Conservation (phyloP, 768 basidiomycete species). For the Solioccasus polychromus region DNA sequence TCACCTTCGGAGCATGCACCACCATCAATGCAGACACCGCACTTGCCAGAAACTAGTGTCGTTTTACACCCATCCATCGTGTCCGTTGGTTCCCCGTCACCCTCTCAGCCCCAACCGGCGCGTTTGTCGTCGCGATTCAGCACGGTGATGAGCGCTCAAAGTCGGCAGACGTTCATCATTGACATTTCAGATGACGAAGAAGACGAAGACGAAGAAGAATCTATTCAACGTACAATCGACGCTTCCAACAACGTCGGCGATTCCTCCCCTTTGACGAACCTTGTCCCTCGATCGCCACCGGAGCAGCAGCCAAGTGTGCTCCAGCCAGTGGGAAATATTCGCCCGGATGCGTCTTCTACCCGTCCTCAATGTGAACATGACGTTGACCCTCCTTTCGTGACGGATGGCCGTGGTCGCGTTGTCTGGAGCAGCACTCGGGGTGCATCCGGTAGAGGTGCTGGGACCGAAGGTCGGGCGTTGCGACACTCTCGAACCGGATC, state of each 20-base stretch:
- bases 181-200: slow-evolving; percentile 33
- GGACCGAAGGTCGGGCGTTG: slow-evolving; percentile 21
- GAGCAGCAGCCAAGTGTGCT: neutral
- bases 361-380: slow-evolving; percentile 32
- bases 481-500: slow-evolving; percentile 24
- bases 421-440: slow-evolving; percentile 39
- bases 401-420: slow-evolving; percentile 63
- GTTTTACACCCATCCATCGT: neutral
- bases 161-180: slow-evolving; percentile 28
- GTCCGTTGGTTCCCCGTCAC: neutral
- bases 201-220: slow-evolving; percentile 17
- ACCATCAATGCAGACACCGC: neutral
- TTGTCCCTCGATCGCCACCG: neutral
- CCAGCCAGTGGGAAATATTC: slow-evolving; percentile 4
- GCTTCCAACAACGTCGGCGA: neutral
- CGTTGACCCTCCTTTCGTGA: slow-evolving; percentile 52
- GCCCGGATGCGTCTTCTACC: neutral
- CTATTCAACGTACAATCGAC: neutral
- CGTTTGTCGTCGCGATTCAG: slow-evolving; percentile 25
- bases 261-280: neutral
- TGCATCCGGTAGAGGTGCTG: slow-evolving; percentile 14
- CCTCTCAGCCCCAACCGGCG: slow-evolving; percentile 3
- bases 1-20: neutral
- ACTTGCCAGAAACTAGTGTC: slow-evolving; percentile 8
- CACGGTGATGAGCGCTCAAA: slow-evolving; percentile 20